Percentiles rank a stretch among this genome's conserved stretches.
phyloP scores from a whole-genome alignment of 108 stramenopile species.

The Chaetoceros muelleri region DNA sequence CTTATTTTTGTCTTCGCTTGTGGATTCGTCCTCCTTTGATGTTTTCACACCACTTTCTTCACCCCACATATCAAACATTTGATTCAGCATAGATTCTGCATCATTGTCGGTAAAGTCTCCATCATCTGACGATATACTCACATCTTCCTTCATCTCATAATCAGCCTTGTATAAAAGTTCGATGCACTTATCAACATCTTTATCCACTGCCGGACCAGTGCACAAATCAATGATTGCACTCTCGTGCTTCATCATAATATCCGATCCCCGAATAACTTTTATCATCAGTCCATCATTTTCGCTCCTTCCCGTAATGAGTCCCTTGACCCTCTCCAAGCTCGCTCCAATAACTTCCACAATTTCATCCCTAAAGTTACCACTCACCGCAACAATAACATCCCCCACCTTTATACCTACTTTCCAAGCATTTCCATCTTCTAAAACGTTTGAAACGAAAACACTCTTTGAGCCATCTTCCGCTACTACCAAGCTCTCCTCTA shows the following conservation, averaged over 20 bases:
- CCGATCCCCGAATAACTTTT: slow-evolving; percentile 34
- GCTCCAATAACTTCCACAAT: slow-evolving; percentile 20
- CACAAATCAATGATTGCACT: slow-evolving; percentile 58
- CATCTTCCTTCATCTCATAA: slow-evolving; percentile 9
- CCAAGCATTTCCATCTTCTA: slow-evolving; percentile 45
- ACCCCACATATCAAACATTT: slow-evolving; percentile 18
- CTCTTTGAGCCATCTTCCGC: slow-evolving; percentile 25
- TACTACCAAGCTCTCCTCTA: slow-evolving; percentile 61
- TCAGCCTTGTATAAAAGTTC: slow-evolving; percentile 9
- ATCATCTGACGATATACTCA: slow-evolving; percentile 2
- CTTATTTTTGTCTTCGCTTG: slow-evolving; percentile 17
- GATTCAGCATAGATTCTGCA: slow-evolving; percentile 12
- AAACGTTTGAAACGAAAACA: slow-evolving; percentile 64
- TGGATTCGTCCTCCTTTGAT: slow-evolving; percentile 5
- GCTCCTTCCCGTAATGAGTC: slow-evolving; percentile 30
- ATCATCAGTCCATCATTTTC: slow-evolving; percentile 32
- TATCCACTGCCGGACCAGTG: slow-evolving; percentile 13
- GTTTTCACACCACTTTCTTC: slow-evolving; percentile 1
- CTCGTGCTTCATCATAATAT: slow-evolving; percentile 57
- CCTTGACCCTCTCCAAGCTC: slow-evolving; percentile 36
- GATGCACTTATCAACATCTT: slow-evolving; percentile 32
- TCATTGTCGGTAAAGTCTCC: slow-evolving; percentile 3
- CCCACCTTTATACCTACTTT: slow-evolving; percentile 55
- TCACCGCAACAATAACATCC: slow-evolving; percentile 60
- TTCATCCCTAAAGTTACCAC: slow-evolving; percentile 45